Conservation (phyloP, 768 basidiomycete species). For the Boletus bicolor region DNA sequence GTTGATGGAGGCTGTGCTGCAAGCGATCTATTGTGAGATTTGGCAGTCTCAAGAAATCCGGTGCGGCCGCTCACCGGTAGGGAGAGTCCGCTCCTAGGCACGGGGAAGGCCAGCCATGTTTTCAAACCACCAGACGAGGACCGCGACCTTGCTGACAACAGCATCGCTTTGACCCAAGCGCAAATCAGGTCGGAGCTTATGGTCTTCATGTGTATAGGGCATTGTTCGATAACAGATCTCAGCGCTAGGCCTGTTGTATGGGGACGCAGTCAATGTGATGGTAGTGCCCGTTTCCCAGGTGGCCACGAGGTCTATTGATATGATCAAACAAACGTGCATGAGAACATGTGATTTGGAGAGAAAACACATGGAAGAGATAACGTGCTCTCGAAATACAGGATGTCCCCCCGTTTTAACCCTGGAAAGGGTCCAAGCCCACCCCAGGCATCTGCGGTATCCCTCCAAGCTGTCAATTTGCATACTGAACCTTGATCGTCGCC, state of each 20-base stretch:
- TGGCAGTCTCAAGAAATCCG: conserved; percentile 3
- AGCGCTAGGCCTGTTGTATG: conserved; percentile 55
- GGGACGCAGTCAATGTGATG: conserved; percentile 62
- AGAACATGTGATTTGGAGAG: conserved; percentile 12
- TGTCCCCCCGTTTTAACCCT: conserved; percentile 64
- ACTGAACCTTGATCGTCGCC: conserved; percentile 70
- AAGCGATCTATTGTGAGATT: conserved; percentile 13
- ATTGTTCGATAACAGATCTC: conserved; percentile 79
- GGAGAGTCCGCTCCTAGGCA: conserved; percentile 6
- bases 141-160: conserved; percentile 62
- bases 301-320: conserved; percentile 48
- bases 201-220: conserved; percentile 60
- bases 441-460: conserved; percentile 73
- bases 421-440: conserved; percentile 43
- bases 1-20: conserved; percentile 11
- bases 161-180: conserved; percentile 68
- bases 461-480: conserved; percentile 75
- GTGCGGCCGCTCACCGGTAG: conserved; percentile 15
- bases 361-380: conserved; percentile 14
- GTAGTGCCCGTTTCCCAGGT: conserved; percentile 43
- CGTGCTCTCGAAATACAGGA: conserved; percentile 68
- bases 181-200: conserved; percentile 64
- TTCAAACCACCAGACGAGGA: conserved; percentile 70
- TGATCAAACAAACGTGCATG: conserved; percentile 16
- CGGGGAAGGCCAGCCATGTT: conserved; percentile 57